These are phyloP conservation scores for Annulohypoxylon truncatum DNA, from an alignment of 2,329 filamentous ascomycete genomes.

Conservation along the genomic window DNA sequence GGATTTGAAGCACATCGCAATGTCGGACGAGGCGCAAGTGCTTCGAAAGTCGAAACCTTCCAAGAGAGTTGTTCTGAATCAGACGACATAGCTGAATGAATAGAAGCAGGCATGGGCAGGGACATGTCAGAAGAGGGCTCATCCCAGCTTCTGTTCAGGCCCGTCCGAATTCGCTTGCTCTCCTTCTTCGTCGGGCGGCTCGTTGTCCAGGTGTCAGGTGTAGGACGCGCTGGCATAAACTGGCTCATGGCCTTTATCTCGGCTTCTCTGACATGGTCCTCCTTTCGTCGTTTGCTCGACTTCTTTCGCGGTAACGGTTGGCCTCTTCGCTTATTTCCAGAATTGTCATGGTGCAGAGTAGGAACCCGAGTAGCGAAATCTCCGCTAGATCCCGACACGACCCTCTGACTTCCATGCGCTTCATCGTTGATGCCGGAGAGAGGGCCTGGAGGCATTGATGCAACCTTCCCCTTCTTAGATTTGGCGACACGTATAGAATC, in stretches of 20 bases:
- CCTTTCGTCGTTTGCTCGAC: conserved; percentile 80
- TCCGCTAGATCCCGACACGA: conserved; percentile 30
- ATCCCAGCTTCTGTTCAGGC: conserved; percentile 64
- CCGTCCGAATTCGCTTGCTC: conserved; percentile 72
- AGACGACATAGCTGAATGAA: conserved; percentile 81
- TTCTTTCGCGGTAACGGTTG: conserved; percentile 73
- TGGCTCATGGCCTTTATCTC: conserved; percentile 89
- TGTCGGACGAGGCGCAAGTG: conserved; percentile 87
- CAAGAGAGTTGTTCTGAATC: conserved; percentile 80
- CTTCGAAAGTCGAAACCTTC: conserved; percentile 81
- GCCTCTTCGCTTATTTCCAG: conserved; percentile 68
- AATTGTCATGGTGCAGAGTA: conserved; percentile 65
- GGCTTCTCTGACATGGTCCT: conserved; percentile 82
- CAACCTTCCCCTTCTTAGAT: conserved; percentile 44
- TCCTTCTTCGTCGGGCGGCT: conserved; percentile 71
- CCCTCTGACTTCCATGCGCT: conserved; percentile 21
- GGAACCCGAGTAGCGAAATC: conserved; percentile 54
- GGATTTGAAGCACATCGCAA: conserved; percentile 78
- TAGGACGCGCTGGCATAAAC: conserved; percentile 72
- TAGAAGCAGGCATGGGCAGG: conserved; percentile 77
- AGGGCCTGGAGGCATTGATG: conserved; percentile 41
- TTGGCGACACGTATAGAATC: conserved; percentile 63
- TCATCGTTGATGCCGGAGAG: conserved; percentile 32
- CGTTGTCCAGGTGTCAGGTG: conserved; percentile 68
- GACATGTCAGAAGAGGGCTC: conserved; percentile 78